Conservation (phyloP, 192 early-diverging fungal genomes). For the Pilaira anomala region DNA sequence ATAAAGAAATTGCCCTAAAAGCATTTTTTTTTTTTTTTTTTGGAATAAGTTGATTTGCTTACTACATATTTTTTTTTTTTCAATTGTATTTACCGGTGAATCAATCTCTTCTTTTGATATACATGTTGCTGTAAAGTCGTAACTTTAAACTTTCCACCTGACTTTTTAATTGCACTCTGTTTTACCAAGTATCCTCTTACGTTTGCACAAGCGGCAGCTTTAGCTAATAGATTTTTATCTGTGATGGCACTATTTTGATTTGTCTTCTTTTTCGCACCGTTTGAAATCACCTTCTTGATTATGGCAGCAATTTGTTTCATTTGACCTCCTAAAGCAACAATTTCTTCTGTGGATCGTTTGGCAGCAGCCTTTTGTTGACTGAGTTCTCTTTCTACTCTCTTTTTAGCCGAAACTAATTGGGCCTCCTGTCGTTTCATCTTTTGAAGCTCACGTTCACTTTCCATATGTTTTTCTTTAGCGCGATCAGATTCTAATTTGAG, state of each 20-base stretch:
- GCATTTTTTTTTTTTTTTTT: no score
- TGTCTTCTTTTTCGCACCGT: not conserved
- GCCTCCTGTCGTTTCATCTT: constrained; percentile 15
- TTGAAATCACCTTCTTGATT: not conserved
- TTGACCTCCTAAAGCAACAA: not conserved
- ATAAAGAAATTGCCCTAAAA: not conserved
- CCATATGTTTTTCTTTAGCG: constrained; percentile 6
- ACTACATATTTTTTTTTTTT: not conserved
- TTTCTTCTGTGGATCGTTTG: constrained; percentile 16
- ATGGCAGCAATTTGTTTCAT: constrained; percentile 14
- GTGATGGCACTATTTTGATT: not conserved
- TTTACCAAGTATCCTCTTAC: constrained; percentile 14
- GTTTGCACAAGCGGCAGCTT: constrained; percentile 18
- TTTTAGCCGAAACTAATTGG: constrained; percentile 2
- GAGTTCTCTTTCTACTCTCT: constrained; percentile 14
- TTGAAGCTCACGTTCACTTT: constrained; percentile 13
- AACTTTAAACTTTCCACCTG: constrained; percentile 4
- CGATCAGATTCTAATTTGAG: constrained; percentile 30
- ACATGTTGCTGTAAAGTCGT: constrained; percentile 19
- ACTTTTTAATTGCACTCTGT: constrained; percentile 2
- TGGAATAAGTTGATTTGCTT: not conserved
- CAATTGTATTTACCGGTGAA: constrained; percentile 9
- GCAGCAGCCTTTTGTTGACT: constrained; percentile 3
- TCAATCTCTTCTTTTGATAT: constrained; percentile 9
- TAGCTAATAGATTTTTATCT: constrained; percentile 14